These are phyloP conservation scores for Fusarium mexicanum DNA, from an alignment of 2,329 filamentous ascomycete genomes.

Conservation along the genomic window DNA sequence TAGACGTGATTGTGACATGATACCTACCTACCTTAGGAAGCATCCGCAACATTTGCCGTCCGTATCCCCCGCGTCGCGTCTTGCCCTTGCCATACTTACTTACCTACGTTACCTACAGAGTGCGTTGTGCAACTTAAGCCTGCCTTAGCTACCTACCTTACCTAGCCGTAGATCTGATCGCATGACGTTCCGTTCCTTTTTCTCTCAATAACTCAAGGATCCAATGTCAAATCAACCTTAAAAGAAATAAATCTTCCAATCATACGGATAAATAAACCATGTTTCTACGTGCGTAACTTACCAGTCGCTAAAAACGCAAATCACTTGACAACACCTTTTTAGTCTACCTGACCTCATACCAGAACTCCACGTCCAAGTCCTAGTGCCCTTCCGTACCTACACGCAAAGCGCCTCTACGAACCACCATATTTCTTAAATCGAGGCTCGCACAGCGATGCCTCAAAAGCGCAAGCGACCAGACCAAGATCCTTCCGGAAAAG, in stretches of 20 bases:
- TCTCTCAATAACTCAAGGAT: background rate
- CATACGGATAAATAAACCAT: background rate
- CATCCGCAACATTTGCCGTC: background rate
- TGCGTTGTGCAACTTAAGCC: background rate
- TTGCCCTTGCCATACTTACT: background rate
- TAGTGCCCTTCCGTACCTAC: background rate
- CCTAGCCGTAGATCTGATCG: background rate
- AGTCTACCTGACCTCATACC: background rate
- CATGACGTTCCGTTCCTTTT: background rate
- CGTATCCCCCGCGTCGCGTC: slow-evolving; percentile 26
- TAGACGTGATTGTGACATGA: background rate
- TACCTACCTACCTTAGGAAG: background rate
- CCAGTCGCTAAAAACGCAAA: background rate
- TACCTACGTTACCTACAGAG: background rate
- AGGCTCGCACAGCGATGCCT: slow-evolving; percentile 46
- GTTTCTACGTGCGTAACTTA: background rate
- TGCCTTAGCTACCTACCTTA: background rate
- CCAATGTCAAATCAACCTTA: background rate
- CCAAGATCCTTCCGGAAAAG: slow-evolving; percentile 38
- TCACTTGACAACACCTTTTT: background rate
- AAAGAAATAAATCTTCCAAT: background rate
- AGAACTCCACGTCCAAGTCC: background rate
- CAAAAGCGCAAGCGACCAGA: slow-evolving; percentile 51
- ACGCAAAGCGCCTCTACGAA: background rate
- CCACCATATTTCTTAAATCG: background rate